A percentile compares a stretch with the other conserved stretches of the same genome.
Evolutionary conservation across 371 early-diverging fungal genomes (phyloP).

Genomic region (Mucor circinelloides): DNA sequence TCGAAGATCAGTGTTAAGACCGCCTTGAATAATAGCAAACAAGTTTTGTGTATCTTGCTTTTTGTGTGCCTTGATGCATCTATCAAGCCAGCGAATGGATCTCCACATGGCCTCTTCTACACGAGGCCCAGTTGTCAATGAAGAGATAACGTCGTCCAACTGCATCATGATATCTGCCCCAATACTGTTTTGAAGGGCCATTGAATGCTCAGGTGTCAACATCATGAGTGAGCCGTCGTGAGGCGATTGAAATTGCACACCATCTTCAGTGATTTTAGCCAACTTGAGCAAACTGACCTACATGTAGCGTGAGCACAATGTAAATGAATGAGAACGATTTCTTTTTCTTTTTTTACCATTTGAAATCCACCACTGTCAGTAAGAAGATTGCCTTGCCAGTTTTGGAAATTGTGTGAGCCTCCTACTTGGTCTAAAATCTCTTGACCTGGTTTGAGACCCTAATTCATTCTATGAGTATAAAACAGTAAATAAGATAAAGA

Average conservation of each 20-base stretch:
- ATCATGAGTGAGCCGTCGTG: constrained; percentile 83
- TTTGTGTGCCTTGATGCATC: constrained; percentile 85
- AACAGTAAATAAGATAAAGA: background rate
- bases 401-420: constrained; percentile 89
- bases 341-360: constrained; percentile 65
- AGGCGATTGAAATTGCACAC: constrained; percentile 90
- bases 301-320: background rate
- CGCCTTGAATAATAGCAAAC: constrained; percentile 98
- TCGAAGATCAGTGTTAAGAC: constrained; percentile 77
- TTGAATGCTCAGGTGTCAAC: constrained; percentile 96
- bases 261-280: constrained; percentile 89
- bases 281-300: constrained; percentile 75
- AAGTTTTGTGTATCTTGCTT: constrained; percentile 81
- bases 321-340: background rate
- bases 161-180: constrained; percentile 99
- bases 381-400: constrained; percentile 84
- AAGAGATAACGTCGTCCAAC: constrained; percentile 95
- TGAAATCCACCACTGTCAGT: constrained; percentile 94
- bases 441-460: constrained; percentile 68
- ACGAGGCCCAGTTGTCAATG: constrained; percentile 79
- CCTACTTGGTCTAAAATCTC: constrained; percentile 77
- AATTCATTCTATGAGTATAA: background rate
- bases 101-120: constrained; percentile 95
- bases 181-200: constrained; percentile 91
- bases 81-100: constrained; percentile 94